Conservation (phyloP, 2,329 filamentous ascomycete species). For the Epichloe typhina region DNA sequence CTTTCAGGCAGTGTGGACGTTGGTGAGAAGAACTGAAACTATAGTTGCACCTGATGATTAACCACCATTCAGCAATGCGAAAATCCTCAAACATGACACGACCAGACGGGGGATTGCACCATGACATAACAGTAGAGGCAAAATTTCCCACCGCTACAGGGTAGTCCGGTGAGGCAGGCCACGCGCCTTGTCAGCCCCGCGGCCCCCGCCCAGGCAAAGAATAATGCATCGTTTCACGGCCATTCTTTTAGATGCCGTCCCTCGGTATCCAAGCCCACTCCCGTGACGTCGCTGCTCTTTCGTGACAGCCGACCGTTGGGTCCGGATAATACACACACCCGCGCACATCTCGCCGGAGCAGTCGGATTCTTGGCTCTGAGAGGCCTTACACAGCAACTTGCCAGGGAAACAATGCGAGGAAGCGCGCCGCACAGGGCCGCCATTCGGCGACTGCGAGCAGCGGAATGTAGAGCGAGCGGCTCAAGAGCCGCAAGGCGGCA, state of each 20-base stretch:
- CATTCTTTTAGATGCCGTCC: background rate
- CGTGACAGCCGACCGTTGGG: background rate
- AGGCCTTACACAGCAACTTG: background rate
- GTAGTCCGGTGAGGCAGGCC: too few relatives aligned
- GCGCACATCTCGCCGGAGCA: background rate
- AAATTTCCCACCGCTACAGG: too few relatives aligned
- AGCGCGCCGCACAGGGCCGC: slow-evolving; percentile 6
- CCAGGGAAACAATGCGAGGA: slow-evolving; percentile 8
- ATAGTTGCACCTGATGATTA: too few relatives aligned
- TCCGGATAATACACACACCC: background rate
- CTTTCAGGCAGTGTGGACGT: too few relatives aligned
- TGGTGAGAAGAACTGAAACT: too few relatives aligned
- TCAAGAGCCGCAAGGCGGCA: slow-evolving; percentile 1
- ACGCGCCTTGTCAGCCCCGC: too few relatives aligned
- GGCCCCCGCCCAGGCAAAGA: too few relatives aligned
- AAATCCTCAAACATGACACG: too few relatives aligned
- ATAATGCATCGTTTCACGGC: background rate
- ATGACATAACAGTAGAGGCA: too few relatives aligned
- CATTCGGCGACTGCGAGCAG: slow-evolving; percentile 9
- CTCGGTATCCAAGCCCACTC: background rate
- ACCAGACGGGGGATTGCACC: too few relatives aligned
- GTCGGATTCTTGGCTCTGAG: background rate
- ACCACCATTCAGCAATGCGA: too few relatives aligned
- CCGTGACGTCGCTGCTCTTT: background rate
- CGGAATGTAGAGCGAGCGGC: slow-evolving; percentile 3